Conservation (phyloP, 768 basidiomycete genomes). For the Termitomyces sp. region DNA sequence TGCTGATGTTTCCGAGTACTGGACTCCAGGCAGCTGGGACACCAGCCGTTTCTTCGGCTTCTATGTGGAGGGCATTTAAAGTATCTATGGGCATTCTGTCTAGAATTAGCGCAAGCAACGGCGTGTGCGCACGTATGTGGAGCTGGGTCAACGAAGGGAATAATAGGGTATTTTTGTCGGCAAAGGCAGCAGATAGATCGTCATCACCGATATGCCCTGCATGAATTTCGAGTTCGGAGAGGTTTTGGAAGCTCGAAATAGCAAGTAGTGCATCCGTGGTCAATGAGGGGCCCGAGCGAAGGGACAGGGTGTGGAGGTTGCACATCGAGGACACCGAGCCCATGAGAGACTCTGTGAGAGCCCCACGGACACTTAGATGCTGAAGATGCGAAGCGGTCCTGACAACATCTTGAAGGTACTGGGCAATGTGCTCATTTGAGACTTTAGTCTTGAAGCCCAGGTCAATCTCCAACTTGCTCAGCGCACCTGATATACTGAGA, state of each 20-base stretch:
- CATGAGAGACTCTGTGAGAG: constrained; percentile 22
- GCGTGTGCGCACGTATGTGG: constrained; percentile 31
- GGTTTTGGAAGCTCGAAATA: constrained; percentile 28
- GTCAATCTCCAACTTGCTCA: constrained; percentile 32
- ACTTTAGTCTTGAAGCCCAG: constrained; percentile 28
- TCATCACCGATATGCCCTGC: constrained; percentile 29
- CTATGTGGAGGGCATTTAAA: constrained; percentile 32
- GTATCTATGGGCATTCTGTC: constrained; percentile 23
- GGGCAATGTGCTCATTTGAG: constrained; percentile 15
- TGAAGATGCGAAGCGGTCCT: constrained; percentile 24
- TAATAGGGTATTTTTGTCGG: constrained; percentile 9
- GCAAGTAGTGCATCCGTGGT: constrained; percentile 28
- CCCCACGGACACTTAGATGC: constrained; percentile 34
- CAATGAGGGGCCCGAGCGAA: constrained; percentile 33
- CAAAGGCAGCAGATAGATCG: constrained; percentile 13
- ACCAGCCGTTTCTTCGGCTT: constrained; percentile 23
- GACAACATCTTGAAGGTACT: constrained; percentile 23
- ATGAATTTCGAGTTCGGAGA: constrained; percentile 39
- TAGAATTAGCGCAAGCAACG: constrained; percentile 29
- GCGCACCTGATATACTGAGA: constrained; percentile 27
- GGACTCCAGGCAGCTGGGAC: constrained; percentile 25
- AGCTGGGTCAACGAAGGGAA: constrained; percentile 34
- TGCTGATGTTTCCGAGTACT: constrained; percentile 25
- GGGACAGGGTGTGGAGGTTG: constrained; percentile 28
- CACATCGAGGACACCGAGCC: constrained; percentile 24